A percentile compares a stretch with the other conserved stretches of the same genome.
Evolutionary conservation across 345 rosid genomes (phyloP).

Genomic region (Boechera divaricarpa): DNA sequence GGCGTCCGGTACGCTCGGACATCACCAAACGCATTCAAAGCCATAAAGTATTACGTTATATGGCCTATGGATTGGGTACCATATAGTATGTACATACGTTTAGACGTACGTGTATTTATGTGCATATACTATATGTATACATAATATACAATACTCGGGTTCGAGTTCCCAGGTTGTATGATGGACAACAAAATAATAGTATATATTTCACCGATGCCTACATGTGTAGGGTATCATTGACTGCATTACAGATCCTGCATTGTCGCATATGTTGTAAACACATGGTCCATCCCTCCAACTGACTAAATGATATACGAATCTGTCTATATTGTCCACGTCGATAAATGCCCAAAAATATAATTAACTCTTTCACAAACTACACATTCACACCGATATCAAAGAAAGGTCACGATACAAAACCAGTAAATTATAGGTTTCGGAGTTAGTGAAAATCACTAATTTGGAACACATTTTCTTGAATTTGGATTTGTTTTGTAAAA

Average conservation of each 20-base stretch:
- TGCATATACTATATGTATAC: neutral
- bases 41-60: conserved; percentile 24
- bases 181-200: conserved; percentile 17
- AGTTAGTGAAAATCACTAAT: neutral
- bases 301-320: conserved; percentile 31
- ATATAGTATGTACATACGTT: conserved; percentile 14
- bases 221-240: conserved; percentile 32
- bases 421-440: neutral
- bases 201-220: conserved; percentile 34
- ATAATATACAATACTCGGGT: conserved; percentile 3
- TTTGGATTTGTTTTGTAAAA: neutral
- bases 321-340: conserved; percentile 33
- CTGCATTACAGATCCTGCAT: conserved; percentile 43
- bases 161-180: conserved; percentile 38
- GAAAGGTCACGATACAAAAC: conserved; percentile 9
- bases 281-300: conserved; percentile 42
- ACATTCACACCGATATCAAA: neutral
- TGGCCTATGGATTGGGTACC: neutral
- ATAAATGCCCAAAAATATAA: neutral
- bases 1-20: conserved; percentile 16
- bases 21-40: conserved; percentile 35
- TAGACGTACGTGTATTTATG: conserved; percentile 17
- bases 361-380: neutral
- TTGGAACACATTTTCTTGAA: neutral
- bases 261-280: conserved; percentile 46